Conservation (phyloP, 495 filamentous ascomycete species). For the Talaromyces adpressus region DNA sequence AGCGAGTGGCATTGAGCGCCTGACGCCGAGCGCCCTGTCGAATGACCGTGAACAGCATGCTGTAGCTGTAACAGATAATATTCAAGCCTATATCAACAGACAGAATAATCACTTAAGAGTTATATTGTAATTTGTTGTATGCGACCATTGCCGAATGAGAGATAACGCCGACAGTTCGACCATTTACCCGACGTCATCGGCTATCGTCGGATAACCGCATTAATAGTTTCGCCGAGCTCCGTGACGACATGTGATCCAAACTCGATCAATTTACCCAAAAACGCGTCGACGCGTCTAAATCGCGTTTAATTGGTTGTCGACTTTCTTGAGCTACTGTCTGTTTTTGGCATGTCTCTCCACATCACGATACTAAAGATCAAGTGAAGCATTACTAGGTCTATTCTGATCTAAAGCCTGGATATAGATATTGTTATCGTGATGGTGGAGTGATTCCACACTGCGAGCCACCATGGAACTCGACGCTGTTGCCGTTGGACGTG, state of each 20-base stretch:
- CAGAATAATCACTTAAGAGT: slow-evolving; percentile 1
- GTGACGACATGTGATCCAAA: slow-evolving; percentile 2
- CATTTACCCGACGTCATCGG: slow-evolving; percentile 36
- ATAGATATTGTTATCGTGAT: neutral
- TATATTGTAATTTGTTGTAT: neutral
- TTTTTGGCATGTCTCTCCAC: neutral
- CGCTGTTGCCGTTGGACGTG: slow-evolving; percentile 25
- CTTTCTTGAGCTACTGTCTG: neutral
- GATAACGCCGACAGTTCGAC: slow-evolving; percentile 15
- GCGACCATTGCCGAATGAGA: neutral
- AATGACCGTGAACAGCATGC: slow-evolving; percentile 30
- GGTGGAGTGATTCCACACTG: neutral
- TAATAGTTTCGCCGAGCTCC: slow-evolving; percentile 1
- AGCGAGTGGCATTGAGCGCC: slow-evolving; percentile 27
- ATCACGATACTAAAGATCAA: neutral
- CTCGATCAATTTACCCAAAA: neutral
- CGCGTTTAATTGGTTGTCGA: slow-evolving; percentile 5
- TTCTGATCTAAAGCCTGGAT: neutral
- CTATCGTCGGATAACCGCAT: slow-evolving; percentile 32
- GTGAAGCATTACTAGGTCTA: too few species aligned
- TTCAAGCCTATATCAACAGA: neutral
- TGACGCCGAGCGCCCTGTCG: slow-evolving; percentile 21
- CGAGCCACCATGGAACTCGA: slow-evolving; percentile 35
- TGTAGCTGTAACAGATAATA: slow-evolving; percentile 1
- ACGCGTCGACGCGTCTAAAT: slow-evolving; percentile 5